Conservation (phyloP, 768 basidiomycete genomes). For the Tricholoma saponaceum region DNA sequence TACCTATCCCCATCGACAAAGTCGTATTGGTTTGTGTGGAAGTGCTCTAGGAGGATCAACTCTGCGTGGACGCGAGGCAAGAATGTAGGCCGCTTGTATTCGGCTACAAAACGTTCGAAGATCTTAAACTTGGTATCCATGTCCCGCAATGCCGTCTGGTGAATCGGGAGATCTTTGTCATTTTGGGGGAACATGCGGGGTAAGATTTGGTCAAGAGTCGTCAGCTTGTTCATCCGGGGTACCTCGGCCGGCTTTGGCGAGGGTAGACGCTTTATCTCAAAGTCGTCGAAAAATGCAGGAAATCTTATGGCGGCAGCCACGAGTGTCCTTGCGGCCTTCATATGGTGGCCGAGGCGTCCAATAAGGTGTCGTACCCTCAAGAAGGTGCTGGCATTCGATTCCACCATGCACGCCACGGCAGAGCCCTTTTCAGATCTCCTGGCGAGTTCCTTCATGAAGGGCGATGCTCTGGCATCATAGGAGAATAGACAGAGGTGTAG, state of each 20-base stretch:
- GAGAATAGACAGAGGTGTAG: neutral
- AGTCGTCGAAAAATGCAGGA: neutral
- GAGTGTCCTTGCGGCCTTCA: neutral
- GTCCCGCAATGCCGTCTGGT: neutral
- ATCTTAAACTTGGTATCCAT: neutral
- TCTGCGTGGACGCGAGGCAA: neutral
- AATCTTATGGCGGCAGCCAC: neutral
- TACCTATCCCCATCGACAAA: neutral
- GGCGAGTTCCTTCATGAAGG: neutral
- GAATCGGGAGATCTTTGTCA: neutral
- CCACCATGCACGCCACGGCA: neutral
- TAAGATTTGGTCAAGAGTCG: neutral
- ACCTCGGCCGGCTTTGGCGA: neutral
- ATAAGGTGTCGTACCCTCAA: neutral
- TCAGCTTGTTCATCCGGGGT: neutral
- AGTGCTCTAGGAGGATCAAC: neutral
- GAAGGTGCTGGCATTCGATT: neutral
- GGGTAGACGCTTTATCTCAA: neutral
- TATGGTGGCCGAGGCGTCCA: neutral
- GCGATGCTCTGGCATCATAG: neutral
- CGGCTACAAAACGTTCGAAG: neutral
- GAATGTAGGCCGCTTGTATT: neutral
- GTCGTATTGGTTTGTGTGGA: neutral
- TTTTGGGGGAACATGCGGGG: neutral
- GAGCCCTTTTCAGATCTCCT: neutral